Evolutionary conservation across 805 yeast genomes (phyloP).

Genomic region (Saccharomycopsis fibuligera): DNA sequence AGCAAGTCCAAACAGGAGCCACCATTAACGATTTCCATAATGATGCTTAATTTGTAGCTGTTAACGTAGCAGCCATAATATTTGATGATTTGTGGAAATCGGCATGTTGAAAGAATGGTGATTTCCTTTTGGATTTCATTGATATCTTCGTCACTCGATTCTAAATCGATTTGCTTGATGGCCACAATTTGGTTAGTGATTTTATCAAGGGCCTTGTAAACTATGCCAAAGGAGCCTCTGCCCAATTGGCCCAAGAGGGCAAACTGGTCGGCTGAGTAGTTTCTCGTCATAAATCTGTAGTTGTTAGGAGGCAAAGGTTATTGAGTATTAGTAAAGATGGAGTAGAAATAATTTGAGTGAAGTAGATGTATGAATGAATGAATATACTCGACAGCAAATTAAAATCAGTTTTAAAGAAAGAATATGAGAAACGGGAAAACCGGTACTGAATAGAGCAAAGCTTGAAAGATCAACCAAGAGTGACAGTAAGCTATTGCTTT

Average conservation of each 20-base stretch:
- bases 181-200: slow-evolving; percentile 31
- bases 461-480: too few relatives aligned
- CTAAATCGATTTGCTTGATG: slow-evolving; percentile 62
- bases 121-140: slow-evolving; percentile 71
- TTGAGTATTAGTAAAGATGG: too few relatives aligned
- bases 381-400: too few relatives aligned
- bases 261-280: slow-evolving; percentile 36
- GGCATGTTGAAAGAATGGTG: slow-evolving; percentile 59
- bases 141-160: slow-evolving; percentile 57
- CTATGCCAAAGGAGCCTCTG: slow-evolving; percentile 74
- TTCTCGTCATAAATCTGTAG: slow-evolving; percentile 27
- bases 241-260: slow-evolving; percentile 53
- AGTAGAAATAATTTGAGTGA: too few relatives aligned
- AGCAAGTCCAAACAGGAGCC: slow-evolving; percentile 67
- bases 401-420: too few relatives aligned
- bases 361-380: too few relatives aligned
- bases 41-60: slow-evolving; percentile 67
- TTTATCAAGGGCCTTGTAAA: slow-evolving; percentile 54
- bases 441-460: too few relatives aligned
- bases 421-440: too few relatives aligned
- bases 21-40: slow-evolving; percentile 77
- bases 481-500: too few relatives aligned
- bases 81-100: slow-evolving; percentile 53
- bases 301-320: too few relatives aligned
- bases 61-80: slow-evolving; percentile 68